These are phyloP conservation scores for Exophiala sideris DNA, from an alignment of 2,329 filamentous ascomycete species.

Conservation along the genomic window DNA sequence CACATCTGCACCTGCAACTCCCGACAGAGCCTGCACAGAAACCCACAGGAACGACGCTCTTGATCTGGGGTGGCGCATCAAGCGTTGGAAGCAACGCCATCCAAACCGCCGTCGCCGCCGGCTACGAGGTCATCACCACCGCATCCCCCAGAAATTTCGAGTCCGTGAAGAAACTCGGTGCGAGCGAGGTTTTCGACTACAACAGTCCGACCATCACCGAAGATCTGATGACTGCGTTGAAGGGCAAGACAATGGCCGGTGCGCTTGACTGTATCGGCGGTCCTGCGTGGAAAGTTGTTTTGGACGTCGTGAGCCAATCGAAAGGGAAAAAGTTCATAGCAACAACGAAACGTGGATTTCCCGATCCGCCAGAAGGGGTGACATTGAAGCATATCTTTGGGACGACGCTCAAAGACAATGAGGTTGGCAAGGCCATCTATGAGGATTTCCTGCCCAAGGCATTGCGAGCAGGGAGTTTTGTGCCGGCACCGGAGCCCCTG, in stretches of 20 bases:
- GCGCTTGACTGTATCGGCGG: slow-evolving; percentile 14
- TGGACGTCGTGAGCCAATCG: slow-evolving; percentile 15
- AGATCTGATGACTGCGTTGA: slow-evolving; percentile 30
- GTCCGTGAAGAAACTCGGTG: slow-evolving; percentile 33
- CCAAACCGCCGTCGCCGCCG: slow-evolving; percentile 39
- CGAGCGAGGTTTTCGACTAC: slow-evolving; percentile 45
- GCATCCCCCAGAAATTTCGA: slow-evolving; percentile 32
- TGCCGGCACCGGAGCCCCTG: slow-evolving; percentile 38
- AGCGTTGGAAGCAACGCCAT: slow-evolving; percentile 42
- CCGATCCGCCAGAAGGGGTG: slow-evolving; percentile 10
- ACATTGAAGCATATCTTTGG: slow-evolving; percentile 23
- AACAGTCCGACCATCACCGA: slow-evolving; percentile 31
- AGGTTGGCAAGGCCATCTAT: slow-evolving; percentile 33
- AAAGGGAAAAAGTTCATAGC: slow-evolving; percentile 20
- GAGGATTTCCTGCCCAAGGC: slow-evolving; percentile 39
- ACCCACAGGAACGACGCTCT: slow-evolving; percentile 4
- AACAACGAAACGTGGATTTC: slow-evolving; percentile 1
- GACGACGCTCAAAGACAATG: slow-evolving; percentile 5
- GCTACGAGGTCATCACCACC: slow-evolving; percentile 37
- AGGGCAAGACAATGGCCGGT: slow-evolving; percentile 21
- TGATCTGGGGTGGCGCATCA: slow-evolving; percentile 46
- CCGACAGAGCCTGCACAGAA: slow-evolving; percentile 14
- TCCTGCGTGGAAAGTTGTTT: slow-evolving; percentile 20
- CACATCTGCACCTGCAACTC: slow-evolving; percentile 26
- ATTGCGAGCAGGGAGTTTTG: slow-evolving; percentile 36